Evolutionary conservation across 2,329 filamentous ascomycete genomes (phyloP).

Genomic region (Cryphonectria japonica): DNA sequence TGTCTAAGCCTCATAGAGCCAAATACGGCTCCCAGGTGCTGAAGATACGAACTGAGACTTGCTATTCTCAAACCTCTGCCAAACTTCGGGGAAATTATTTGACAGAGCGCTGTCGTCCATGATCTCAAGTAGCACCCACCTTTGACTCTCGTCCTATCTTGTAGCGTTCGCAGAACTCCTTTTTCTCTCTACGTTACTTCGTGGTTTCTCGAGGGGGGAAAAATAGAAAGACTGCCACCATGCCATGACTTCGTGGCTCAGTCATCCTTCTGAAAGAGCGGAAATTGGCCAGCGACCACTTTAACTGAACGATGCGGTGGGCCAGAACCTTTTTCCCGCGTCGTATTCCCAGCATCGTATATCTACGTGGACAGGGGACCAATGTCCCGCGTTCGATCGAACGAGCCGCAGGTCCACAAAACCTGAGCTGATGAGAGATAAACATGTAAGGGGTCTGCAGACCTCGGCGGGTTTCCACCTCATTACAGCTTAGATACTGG

Average conservation of each 20-base stretch:
- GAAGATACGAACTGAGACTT: background rate
- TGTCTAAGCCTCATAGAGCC: too few species aligned
- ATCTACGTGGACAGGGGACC: background rate
- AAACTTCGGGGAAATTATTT: background rate
- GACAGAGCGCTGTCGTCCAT: background rate
- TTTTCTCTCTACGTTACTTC: background rate
- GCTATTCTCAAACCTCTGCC: background rate
- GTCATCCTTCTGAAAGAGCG: background rate
- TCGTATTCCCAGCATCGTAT: background rate
- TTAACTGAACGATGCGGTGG: background rate
- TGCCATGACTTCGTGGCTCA: background rate
- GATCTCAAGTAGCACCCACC: background rate
- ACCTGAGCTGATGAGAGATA: background rate
- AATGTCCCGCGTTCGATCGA: background rate
- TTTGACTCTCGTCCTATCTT: background rate
- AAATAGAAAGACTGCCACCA: background rate
- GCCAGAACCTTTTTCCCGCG: background rate
- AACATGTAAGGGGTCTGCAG: background rate
- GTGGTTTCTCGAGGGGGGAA: background rate
- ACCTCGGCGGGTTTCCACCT: background rate
- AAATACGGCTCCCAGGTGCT: too few species aligned
- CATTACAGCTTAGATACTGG: background rate
- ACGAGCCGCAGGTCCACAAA: background rate
- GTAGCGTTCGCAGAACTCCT: too few species aligned
- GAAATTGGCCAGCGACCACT: background rate